A percentile compares a stretch with the other conserved stretches of the same genome.
phyloP scores from a whole-genome alignment of 768 basidiomycete genomes.

The Butyriboletus loyo region DNA sequence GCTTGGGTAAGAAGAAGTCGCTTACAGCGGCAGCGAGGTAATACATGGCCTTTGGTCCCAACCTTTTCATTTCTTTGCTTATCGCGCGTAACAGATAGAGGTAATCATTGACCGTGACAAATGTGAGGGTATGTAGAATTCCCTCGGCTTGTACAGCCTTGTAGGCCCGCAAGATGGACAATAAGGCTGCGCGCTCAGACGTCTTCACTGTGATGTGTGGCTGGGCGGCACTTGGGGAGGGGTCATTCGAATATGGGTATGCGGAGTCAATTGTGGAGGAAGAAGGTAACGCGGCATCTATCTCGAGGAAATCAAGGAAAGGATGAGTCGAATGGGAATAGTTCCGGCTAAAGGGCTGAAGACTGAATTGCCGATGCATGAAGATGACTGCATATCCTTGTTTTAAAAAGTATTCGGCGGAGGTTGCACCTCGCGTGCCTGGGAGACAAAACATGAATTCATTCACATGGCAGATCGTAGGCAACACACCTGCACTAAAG shows the following conservation, averaged over 20 bases:
- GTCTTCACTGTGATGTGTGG: conserved; percentile 64
- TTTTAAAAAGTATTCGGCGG: conserved; percentile 95
- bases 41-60: conserved; percentile 79
- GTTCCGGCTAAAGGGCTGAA: conserved; percentile 95
- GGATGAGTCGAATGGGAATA: conserved; percentile 98
- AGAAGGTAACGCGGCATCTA: conserved; percentile 36
- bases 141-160: conserved; percentile 74
- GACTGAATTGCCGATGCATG: conserved; percentile 96
- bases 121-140: conserved; percentile 79
- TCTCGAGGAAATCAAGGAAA: conserved; percentile 91
- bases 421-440: conserved; percentile 96
- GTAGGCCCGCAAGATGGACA: conserved; percentile 74
- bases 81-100: conserved; percentile 86
- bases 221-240: conserved; percentile 19
- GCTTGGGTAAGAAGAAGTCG: conserved; percentile 93
- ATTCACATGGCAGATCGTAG: background rate
- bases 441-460: conserved; percentile 6
- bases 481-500: conserved; percentile 84
- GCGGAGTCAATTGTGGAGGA: conserved; percentile 17
- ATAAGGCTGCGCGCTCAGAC: conserved; percentile 60
- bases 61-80: conserved; percentile 67
- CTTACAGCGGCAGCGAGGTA: conserved; percentile 98
- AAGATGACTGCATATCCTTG: conserved; percentile 97
- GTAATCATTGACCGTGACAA: conserved; percentile 95
- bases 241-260: conserved; percentile 32